Base-by-base conservation (phyloP, 75 land plant genomes). In the Pinus taeda region DNA sequence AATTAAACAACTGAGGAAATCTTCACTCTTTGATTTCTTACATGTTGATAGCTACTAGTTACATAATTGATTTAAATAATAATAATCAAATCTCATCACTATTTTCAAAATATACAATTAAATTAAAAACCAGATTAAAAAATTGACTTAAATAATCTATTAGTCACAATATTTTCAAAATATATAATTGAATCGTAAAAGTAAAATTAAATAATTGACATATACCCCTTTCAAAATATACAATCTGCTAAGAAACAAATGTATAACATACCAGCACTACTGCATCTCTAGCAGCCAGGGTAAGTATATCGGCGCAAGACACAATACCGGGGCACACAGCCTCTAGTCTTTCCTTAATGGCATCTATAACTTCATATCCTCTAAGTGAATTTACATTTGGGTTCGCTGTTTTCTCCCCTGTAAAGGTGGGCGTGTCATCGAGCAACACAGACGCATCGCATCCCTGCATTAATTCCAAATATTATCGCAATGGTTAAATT, bases 401-500 rank as follows among this genome's bases (percentile, higher is more conserved):
- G 3, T 86, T 69, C 2, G 88, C 74, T 24, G 71, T 36, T 79
- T 90, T 90, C 76, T 90, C 93, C 15, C 90, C 93, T 0, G 82
- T 42, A 88, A 86, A 88, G 60, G n/a, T 75, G 21, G 84, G 81
- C 21, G 93, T 90, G 24, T 88, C 90, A 67, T 90, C 90, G 73
- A 90, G 84, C 67, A 90, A 58, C 83, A 90, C 0, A 8, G 93
- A 90, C 2, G 65, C 93, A 81, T 90, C 93, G 80, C 93, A 90
- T 4, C 93, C 93, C 93, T 90, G 57, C n/a, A 6, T 42, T 42
- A 42, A 42, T 42, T 42, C 45, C 45, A 42, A 42, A 42, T 42
- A 42, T 42, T 33, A 33, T 33, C 1, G 33, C 33, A 2, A 0
- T 33, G 33, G 33, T 2, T 33, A 42, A 42, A 42, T 6, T 6